Evolutionary conservation across 768 basidiomycete species (phyloP), one percentile per base, ranked within the genome.

Genomic region (Collybiopsis confluens): DNA sequence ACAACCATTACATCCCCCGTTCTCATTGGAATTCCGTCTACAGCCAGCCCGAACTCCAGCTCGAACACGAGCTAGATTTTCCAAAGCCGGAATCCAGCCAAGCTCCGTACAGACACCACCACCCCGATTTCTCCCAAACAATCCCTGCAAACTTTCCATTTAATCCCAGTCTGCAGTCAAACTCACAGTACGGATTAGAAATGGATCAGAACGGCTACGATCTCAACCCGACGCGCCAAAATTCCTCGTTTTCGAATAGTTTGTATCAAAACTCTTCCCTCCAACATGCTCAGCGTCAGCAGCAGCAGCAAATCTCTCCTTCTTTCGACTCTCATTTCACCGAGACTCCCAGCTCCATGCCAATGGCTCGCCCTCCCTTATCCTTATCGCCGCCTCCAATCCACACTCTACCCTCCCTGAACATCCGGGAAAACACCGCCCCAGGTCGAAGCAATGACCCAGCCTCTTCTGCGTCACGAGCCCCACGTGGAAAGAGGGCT

Each of bases 401-500:
- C 13, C 7, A 42, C 24, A 23, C 24, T 30, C 11, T 26, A 15
- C 41, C 40, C 7, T 24, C 51, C 27, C 20, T 20, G 4, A 8
- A 28, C 18, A 41, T 18, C 16, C 38, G 28, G 40, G 21, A 28
- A 44, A 42, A 35, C 33, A 20, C 38, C 1, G 4, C 27, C 24
- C 24, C 50, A 27, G 41, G 2, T 8, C 50, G 33, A 18, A 27
- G 26, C 21, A 37, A 37, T 21, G 48, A 41, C 15, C 28, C 23
- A 27, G 15, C 33, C 5, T 49, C 47, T 3, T 49, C 33, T 2
- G 45, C 11, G 45, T 55, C 41, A 16, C 61, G 45, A 55, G 58
- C 52, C 64, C 52, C 63, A 15, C 67, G 69, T 27, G 35, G 62
- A 6, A 80, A 80, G 62, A 68, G 77, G 13, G 66, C 60, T 26